Evolutionary conservation across 768 basidiomycete species (phyloP), one percentile per base, ranked within the genome.

Genomic region (Tricholoma saponaceum): DNA sequence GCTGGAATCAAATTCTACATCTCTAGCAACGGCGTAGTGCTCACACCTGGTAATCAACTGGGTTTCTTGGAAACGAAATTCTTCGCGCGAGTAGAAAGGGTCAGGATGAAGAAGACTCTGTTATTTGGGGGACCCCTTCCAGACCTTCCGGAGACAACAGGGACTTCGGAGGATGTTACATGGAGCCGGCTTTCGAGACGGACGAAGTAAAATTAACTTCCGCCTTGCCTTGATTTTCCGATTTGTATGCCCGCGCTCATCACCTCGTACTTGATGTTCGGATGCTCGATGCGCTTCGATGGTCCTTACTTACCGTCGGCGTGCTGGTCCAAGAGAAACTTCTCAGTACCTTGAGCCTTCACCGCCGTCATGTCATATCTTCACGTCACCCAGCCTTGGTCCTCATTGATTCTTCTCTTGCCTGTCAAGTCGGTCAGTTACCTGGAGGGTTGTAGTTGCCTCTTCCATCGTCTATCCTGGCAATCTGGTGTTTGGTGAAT

Each of bases 21-120:
- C 1, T 95, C 93, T 2, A 76, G 83, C 2, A 98, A 98, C 61
- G 93, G 92, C 1, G 95, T 97, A 14, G 80, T 98, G 9, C 80
- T 98, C 0, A 93, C 92, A 0, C 85, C 84, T 49, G 96, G 96
- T 1, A 76, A 92, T 58, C 76, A 76, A 35, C 63, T 67, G 3
- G 93, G 94, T 0, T 76, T 83, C 56, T 65, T 96, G 12, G 65
- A 72, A 1, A 78, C 83, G 4, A 71, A 81, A 25, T 90, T 83
- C 67, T 98, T 97, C 71, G 61, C 72, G 13, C 78, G 82, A 14
- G 93, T 93, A 1, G 86, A 89, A 62, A 28, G n/a, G n/a, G 47
- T 50, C n/a, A 9, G 6, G 2, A 14, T 50, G n/a, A 16, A 30
- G 26, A 50, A 18, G 47, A 50, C 47, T 30, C 16, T 28, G n/a